Conservation (phyloP, 345 rosid species). For the Citrus glauca region DNA sequence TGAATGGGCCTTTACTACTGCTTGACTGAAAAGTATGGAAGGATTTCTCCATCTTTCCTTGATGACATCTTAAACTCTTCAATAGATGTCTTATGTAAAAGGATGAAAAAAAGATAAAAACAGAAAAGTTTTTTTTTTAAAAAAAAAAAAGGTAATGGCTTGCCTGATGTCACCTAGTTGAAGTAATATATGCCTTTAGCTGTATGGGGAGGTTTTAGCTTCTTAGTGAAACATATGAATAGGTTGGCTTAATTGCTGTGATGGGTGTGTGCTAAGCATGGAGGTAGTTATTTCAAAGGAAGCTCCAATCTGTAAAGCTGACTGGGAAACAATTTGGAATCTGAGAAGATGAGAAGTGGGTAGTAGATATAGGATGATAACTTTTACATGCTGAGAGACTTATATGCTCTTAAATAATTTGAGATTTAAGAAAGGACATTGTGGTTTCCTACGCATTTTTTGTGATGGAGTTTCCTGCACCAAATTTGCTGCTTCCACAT, state of each 20-base stretch:
- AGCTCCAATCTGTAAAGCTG: not conserved
- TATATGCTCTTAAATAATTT: not conserved
- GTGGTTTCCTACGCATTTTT: not conserved
- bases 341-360: not conserved
- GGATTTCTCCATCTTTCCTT: not conserved
- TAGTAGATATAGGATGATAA: not conserved
- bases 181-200: not conserved
- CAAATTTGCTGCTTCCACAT: too few relatives aligned
- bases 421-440: not conserved
- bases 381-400: not conserved
- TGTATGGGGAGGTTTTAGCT: not conserved
- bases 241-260: not conserved
- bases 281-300: not conserved
- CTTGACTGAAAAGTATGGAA: conserved; percentile 14
- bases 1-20: conserved; percentile 34
- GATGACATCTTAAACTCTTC: too few relatives aligned
- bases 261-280: not conserved
- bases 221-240: not conserved
- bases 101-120: not conserved
- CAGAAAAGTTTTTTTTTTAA: too few relatives aligned
- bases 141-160: not conserved
- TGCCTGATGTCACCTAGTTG: not conserved
- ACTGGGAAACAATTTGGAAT: too few relatives aligned
- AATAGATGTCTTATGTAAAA: too few relatives aligned
- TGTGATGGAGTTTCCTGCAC: not conserved